Evolutionary conservation across 2,329 filamentous ascomycete species (phyloP).

Genomic region (Penicillium polonicum): DNA sequence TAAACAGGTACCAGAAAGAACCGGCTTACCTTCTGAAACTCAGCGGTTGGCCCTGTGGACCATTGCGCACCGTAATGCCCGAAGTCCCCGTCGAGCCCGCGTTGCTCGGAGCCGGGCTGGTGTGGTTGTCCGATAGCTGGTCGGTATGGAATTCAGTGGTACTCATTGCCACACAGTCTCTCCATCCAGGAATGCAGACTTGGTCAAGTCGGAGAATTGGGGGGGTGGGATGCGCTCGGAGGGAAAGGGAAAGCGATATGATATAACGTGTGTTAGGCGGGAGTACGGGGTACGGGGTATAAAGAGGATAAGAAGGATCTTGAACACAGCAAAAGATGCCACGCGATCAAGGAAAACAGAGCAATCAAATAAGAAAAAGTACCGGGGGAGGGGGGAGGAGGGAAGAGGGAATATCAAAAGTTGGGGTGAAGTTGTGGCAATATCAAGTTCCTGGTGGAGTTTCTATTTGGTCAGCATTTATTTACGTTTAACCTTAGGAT

Average conservation of each 20-base stretch:
- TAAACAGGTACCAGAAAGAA: background rate
- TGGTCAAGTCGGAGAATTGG: slow-evolving; percentile 1
- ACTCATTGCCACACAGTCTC: slow-evolving; percentile 35
- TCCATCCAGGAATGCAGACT: slow-evolving; percentile 26
- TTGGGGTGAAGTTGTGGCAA: slow-evolving; percentile 16
- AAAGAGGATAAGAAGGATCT: background rate
- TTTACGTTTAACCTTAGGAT: background rate
- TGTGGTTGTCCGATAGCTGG: slow-evolving; percentile 23
- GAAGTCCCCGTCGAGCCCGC: slow-evolving; percentile 38
- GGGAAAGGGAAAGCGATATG: background rate
- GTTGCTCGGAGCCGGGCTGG: slow-evolving; percentile 36
- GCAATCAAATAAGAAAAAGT: slow-evolving; percentile 17
- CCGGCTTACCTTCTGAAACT: slow-evolving; percentile 59
- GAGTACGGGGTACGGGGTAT: background rate
- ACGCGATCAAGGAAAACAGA: slow-evolving; percentile 13
- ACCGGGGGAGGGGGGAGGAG: slow-evolving; percentile 12
- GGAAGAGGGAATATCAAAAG: slow-evolving; percentile 12
- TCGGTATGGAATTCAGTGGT: slow-evolving; percentile 31
- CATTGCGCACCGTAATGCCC: slow-evolving; percentile 35
- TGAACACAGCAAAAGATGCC: slow-evolving; percentile 6
- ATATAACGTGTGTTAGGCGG: slow-evolving; percentile 2
- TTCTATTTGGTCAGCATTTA: slow-evolving; percentile 10
- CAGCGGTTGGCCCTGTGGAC: slow-evolving; percentile 45
- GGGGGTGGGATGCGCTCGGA: slow-evolving; percentile 1
- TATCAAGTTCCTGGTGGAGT: slow-evolving; percentile 12